These are phyloP conservation scores for Decorospora gaudefroyi DNA, from an alignment of 2,329 filamentous ascomycete genomes.

Conservation along the genomic window DNA sequence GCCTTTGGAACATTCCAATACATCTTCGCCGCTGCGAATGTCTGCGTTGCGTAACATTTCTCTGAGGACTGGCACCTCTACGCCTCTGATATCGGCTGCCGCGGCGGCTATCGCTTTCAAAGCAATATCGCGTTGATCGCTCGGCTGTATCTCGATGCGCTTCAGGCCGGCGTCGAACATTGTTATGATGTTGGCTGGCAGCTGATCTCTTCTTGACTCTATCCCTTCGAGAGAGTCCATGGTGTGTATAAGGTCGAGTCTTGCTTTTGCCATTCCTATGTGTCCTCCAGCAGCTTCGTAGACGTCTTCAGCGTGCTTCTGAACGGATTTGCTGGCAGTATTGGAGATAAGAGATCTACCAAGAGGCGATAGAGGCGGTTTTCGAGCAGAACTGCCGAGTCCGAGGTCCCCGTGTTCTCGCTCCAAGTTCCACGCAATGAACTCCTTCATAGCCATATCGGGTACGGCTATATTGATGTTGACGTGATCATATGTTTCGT, in stretches of 20 bases:
- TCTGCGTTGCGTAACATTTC: slow-evolving; percentile 1
- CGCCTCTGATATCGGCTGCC: slow-evolving; percentile 7
- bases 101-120: slow-evolving; percentile 18
- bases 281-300: slow-evolving; percentile 10
- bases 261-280: slow-evolving; percentile 23
- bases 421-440: slow-evolving; percentile 26
- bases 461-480: slow-evolving; percentile 8
- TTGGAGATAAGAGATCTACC: slow-evolving; percentile 7
- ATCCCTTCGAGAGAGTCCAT: slow-evolving; percentile 15
- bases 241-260: slow-evolving; percentile 23
- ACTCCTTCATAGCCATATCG: slow-evolving; percentile 11
- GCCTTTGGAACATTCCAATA: slow-evolving; percentile 21
- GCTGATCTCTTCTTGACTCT: slow-evolving; percentile 16
- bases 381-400: slow-evolving; percentile 7
- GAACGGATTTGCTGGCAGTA: slow-evolving; percentile 1
- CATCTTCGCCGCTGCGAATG: slow-evolving; percentile 24
- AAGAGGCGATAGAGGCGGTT: slow-evolving; percentile 18
- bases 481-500: slow-evolving; percentile 17
- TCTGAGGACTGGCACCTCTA: slow-evolving; percentile 12
- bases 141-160: slow-evolving; percentile 13
- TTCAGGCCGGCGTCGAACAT: slow-evolving; percentile 23
- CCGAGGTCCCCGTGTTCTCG: slow-evolving; percentile 26
- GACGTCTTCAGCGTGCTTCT: slow-evolving; percentile 13
- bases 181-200: slow-evolving; percentile 24
- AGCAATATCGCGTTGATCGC: slow-evolving; percentile 14